These are phyloP conservation scores for Monilinia aucupariae DNA, from an alignment of 2,329 filamentous ascomycete genomes.

Conservation along the genomic window DNA sequence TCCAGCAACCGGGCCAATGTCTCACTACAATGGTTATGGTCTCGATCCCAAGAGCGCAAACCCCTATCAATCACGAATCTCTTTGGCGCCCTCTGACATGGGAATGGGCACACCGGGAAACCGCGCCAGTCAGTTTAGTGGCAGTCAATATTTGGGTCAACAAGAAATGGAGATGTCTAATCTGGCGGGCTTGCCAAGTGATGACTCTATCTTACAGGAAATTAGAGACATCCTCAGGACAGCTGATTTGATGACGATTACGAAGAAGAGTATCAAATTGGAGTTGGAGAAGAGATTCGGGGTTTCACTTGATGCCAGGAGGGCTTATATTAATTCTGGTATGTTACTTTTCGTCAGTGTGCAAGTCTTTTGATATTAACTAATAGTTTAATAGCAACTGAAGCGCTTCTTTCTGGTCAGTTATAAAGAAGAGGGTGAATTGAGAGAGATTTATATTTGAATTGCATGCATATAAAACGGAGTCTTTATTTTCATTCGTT, in stretches of 20 bases:
- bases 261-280: conserved; percentile 95
- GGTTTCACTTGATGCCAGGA: conserved; percentile 77
- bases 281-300: conserved; percentile 90
- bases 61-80: conserved; percentile 59
- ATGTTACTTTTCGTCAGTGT: conserved; percentile 38
- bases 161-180: conserved; percentile 70
- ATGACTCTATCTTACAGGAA: conserved; percentile 86
- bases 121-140: conserved; percentile 36
- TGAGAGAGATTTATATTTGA: neutral
- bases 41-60: conserved; percentile 33
- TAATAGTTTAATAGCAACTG: conserved; percentile 52
- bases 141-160: conserved; percentile 49
- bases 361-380: neutral
- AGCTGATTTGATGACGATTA: conserved; percentile 94
- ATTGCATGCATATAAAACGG: conserved; percentile 13
- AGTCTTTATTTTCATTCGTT: neutral
- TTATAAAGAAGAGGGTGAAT: conserved; percentile 41
- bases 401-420: conserved; percentile 72
- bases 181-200: conserved; percentile 68
- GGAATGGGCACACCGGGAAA: conserved; percentile 36
- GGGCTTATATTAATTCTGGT: conserved; percentile 92
- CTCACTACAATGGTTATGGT: conserved; percentile 32
- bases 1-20: conserved; percentile 47
- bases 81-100: conserved; percentile 66
- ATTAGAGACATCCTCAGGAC: conserved; percentile 89